Percentiles rank a stretch among this genome's conserved stretches.
Conservation (phyloP, 2,329 filamentous ascomycete species). For the Botrytis cinerea region DNA sequence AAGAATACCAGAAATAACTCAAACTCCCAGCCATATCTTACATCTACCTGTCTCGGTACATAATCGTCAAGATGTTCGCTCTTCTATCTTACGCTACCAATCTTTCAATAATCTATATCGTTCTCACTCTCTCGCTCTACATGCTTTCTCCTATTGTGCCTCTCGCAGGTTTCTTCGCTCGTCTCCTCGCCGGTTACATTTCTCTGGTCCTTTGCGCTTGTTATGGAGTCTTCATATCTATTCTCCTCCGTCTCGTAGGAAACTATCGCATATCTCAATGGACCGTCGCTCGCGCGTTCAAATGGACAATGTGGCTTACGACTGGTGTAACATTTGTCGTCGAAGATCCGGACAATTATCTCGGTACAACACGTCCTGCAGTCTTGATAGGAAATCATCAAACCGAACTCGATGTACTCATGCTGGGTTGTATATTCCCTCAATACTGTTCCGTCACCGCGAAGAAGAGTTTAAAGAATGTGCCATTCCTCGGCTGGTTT, state of each 20-base stretch:
- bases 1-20: background rate
- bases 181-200: constrained; percentile 66
- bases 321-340: constrained; percentile 80
- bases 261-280: constrained; percentile 81
- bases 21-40: background rate
- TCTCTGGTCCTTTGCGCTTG: constrained; percentile 60
- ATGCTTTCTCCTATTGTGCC: constrained; percentile 60
- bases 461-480: constrained; percentile 77
- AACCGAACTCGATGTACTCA: constrained; percentile 89
- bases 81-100: constrained; percentile 44
- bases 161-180: constrained; percentile 67
- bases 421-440: constrained; percentile 88
- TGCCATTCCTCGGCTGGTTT: constrained; percentile 93
- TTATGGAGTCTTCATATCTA: constrained; percentile 76
- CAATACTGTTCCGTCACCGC: constrained; percentile 90
- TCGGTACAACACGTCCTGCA: constrained; percentile 66
- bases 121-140: constrained; percentile 59
- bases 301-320: constrained; percentile 70
- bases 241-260: constrained; percentile 69
- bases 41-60: background rate
- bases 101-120: constrained; percentile 54
- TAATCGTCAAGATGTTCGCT: constrained; percentile 34
- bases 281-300: constrained; percentile 77
- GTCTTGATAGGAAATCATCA: constrained; percentile 96
- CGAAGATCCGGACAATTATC: constrained; percentile 62